Evolutionary conservation across 805 yeast genomes (phyloP).

Genomic region (Tetrapisispora taiwanensis): DNA sequence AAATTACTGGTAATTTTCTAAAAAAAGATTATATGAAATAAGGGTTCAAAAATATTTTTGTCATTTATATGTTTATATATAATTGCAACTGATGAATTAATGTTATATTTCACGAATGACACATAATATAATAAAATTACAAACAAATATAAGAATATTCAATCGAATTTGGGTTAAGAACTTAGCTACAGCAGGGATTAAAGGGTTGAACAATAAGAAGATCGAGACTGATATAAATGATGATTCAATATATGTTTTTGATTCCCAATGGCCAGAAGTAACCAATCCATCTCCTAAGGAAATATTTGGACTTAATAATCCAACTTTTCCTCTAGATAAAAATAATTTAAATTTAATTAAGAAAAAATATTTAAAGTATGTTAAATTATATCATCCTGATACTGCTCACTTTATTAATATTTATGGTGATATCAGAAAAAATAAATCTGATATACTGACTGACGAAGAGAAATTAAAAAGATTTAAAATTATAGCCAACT

Average conservation of each 20-base stretch:
- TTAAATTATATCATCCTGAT: constrained; percentile 82
- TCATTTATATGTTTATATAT: too few relatives aligned
- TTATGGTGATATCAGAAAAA: background rate
- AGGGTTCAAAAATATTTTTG: too few relatives aligned
- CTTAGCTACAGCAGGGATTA: background rate
- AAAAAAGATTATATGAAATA: too few relatives aligned
- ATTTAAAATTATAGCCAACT: constrained; percentile 46
- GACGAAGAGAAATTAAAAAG: constrained; percentile 29
- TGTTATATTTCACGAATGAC: too few relatives aligned
- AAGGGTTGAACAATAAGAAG: background rate
- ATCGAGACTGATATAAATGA: background rate
- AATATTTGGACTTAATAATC: constrained; percentile 38
- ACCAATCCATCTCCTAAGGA: constrained; percentile 61
- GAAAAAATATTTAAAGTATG: constrained; percentile 45
- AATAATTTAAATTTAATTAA: constrained; percentile 21
- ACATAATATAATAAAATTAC: background rate
- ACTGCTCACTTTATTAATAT: constrained; percentile 27
- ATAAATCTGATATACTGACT: constrained; percentile 4
- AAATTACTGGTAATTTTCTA: too few relatives aligned
- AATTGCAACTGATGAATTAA: too few relatives aligned
- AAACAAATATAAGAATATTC: background rate
- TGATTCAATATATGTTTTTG: background rate
- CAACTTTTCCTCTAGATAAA: constrained; percentile 3
- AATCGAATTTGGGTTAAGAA: background rate
- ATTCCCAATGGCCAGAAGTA: constrained; percentile 45